A percentile compares a stretch with the other conserved stretches of the same genome.
Evolutionary conservation across 2,329 filamentous ascomycete species (phyloP).

Genomic region (Colletotrichum camelliae): DNA sequence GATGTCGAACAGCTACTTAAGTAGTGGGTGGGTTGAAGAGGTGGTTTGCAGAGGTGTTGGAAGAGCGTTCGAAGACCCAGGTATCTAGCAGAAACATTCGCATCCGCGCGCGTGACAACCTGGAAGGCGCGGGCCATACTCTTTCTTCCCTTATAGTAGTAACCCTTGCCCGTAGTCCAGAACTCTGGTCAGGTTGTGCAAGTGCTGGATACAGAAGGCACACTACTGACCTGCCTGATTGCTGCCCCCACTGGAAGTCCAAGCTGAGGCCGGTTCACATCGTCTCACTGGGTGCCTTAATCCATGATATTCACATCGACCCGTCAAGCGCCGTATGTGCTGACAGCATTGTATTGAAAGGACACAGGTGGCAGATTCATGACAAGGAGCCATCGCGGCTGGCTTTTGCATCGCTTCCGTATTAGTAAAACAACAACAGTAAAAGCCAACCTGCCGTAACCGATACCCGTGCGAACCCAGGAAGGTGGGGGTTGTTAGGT

Average conservation of each 20-base stretch:
- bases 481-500: not conserved
- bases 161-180: no score
- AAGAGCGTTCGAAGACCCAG: not conserved
- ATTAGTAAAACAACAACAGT: conserved; percentile 6
- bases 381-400: not conserved
- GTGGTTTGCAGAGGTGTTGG: not conserved
- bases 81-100: no score
- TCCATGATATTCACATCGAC: not conserved
- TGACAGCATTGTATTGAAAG: not conserved
- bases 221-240: not conserved
- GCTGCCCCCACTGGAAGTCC: not conserved
- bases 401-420: conserved; percentile 7
- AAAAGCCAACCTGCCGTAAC: conserved; percentile 7
- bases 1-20: no score
- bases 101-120: not conserved
- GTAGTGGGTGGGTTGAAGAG: not conserved
- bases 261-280: not conserved
- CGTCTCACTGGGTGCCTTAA: not conserved
- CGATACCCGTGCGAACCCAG: not conserved
- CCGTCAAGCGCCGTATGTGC: not conserved
- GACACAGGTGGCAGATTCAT: not conserved
- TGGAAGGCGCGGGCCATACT: not conserved
- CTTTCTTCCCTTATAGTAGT: not conserved
- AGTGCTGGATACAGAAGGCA: no score
- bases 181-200: no score